Base-by-base conservation (phyloP, 495 filamentous ascomycete genomes). In the Penicillium taxi region DNA sequence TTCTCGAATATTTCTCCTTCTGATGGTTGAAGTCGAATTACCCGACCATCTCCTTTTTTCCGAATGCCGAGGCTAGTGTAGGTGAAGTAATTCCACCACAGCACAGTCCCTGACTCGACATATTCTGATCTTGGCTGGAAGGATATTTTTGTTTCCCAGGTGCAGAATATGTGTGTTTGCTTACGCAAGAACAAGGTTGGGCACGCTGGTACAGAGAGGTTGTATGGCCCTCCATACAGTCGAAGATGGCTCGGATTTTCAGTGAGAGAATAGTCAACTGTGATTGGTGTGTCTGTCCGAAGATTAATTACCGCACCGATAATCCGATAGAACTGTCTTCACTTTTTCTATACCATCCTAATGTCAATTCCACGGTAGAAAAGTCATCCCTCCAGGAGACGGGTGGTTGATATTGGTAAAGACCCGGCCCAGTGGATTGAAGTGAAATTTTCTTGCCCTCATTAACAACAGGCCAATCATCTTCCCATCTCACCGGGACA, bases 391-490 rank as follows among this genome's bases (percentile, higher is more conserved):
- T 48, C 67, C 69, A 70, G 1, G 25, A 30, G 2, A 58, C 52
- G 0, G 51, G 41, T 0, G 20, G 21, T 6, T 44, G 1, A 4
- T 42, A 41, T n/a, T 52, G 27, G 19, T 65, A 55, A 3, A 63
- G 42, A 12, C 50, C 51, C 0, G 59, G 58, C 0, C 54, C 53
- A 5, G 43, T 37, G 28, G 50, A 54, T 9, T 59, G 35, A 5
- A 70, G 59, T 0, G 55, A 37, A 15, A 73, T 66, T 31, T 65
- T 64, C 7, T 61, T 38, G 4, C 67, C 63, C 0, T 43, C 41
- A 37, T 70, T 69, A 14, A 74, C 44, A 6, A 73, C 50, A 2
- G 69, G 70, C 70, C 70, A 73, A 36, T 67, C 59, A 26, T 68
- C 51, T 8, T 56, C 45, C 70, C 69, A 73, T 9, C 59, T 47